These are phyloP conservation scores for Ceratocystis ficicola DNA, from an alignment of 2,329 filamentous ascomycete genomes.

Conservation along the genomic window DNA sequence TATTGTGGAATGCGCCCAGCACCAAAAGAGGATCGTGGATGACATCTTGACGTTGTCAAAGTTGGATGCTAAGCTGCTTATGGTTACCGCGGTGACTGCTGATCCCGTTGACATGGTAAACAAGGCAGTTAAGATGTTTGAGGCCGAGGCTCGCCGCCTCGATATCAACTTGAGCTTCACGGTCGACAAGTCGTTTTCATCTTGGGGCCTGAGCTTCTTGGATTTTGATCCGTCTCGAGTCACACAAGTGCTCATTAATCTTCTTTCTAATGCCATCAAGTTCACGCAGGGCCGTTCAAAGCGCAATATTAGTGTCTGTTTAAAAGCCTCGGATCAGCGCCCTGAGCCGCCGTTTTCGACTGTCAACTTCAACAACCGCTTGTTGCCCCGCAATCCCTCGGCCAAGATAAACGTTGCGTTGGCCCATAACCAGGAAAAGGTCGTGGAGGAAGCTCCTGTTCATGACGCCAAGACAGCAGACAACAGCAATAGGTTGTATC, in stretches of 20 bases:
- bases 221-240: constrained; percentile 60
- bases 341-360: constrained; percentile 34
- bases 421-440: not conserved
- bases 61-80: constrained; percentile 61
- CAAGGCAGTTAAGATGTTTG: constrained; percentile 63
- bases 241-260: constrained; percentile 67
- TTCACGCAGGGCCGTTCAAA: constrained; percentile 56
- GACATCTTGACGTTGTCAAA: constrained; percentile 64
- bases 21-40: constrained; percentile 70
- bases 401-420: not conserved
- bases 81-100: constrained; percentile 57
- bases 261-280: constrained; percentile 71
- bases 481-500: constrained; percentile 36
- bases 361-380: constrained; percentile 44
- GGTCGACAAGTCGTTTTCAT: constrained; percentile 49
- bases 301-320: constrained; percentile 41
- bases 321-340: constrained; percentile 35
- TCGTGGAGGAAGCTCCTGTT: not conserved
- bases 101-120: constrained; percentile 55
- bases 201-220: constrained; percentile 51
- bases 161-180: constrained; percentile 55
- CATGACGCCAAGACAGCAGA: not conserved
- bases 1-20: constrained; percentile 64
- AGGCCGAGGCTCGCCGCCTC: constrained; percentile 57
- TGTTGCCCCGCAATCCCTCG: constrained; percentile 32